Base-by-base conservation (phyloP, 2,329 filamentous ascomycete genomes). In the Trichoderma pleuroti region DNA sequence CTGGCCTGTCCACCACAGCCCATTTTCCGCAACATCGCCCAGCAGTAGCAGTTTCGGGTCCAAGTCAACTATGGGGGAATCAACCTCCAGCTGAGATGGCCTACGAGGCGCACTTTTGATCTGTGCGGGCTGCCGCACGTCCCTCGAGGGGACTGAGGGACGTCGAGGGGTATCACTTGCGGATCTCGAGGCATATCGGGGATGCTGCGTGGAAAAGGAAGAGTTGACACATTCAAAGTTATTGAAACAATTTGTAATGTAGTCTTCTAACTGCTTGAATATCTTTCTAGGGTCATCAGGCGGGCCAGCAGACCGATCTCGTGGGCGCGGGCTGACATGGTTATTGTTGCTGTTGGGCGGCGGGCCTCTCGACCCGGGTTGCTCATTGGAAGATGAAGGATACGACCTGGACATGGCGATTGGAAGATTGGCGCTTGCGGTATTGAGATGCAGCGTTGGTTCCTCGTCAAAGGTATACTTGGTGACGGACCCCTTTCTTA, bases 1-100 rank as follows among this genome's bases (percentile, higher is more conserved):
- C 76, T 86, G 84, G 62, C 86, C 92, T 60, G 91, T 90, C 92
- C 92, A 95, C 93, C 92, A 95, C 9, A 87, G 88, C 3, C 92
- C 92, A 76, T 96, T 96, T 77, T 96, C 93, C 1, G 90, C 91
- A 74, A 94, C 85, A 75, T 94, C 88, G 3, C 92, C 92, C 2
- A 94, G 79, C 8, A 94, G 83, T 24, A 95, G 82, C 6, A 92
- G 86, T 76, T 94, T 96, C 1, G 91, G 88, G 77, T 96, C 93
- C 24, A 94, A 81, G 63, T 92, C 90, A 68, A 75, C 76, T 21
- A 75, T 67, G 36, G 71, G 49, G 26, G 75, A 73, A 12, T 77
- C 74, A 16, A 76, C 73, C 9, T 78, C 75, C 24, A 65, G 36
- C 7, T 75, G 74, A 3, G 64, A 60, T 11, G 69, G 70, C 7